Evolutionary conservation across 1,284 basidiomycete species (phyloP), one percentile per base, ranked within the genome.

Genomic region (Sparassis latifolia): DNA sequence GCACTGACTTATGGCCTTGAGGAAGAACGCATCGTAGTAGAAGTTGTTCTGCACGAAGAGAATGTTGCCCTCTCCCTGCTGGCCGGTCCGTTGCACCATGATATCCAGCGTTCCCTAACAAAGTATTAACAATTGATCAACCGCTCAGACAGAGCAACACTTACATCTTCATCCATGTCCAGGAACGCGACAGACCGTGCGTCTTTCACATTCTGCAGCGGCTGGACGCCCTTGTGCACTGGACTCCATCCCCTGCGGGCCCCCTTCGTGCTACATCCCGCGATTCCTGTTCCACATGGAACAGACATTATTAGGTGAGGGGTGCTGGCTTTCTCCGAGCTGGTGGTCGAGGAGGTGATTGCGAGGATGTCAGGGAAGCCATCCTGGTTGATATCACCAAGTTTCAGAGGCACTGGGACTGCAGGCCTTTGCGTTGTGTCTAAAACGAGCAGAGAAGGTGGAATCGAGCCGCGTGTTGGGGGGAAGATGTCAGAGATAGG

Each of bases 1-100:
- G 10, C 49, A 48, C 80, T 45, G 47, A 93, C 91, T 85, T 47
- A 96, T 89, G 1, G 94, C 91, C 66, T 98, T 98, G 52, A 99
- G 77, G 80, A 99, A 99, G 75, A 99, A 99, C 0, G 97, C 95
- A 61, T 99, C 97, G 64, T 95, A 94, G 65, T 97, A 99, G 63
- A 94, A 93, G 69, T 98, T 98, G 67, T 99, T 99, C 69, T 97
- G 93, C 40, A 99, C 75, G 60, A 99, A 97, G 1, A 84, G 69
- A 10, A 94, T 72, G 33, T 77, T 80, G 3, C 85, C 84, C 47
- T 72, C 67, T 2, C 77, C 76, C 51, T 84, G 81, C 9, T 74
- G 69, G 0, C 90, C 91, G 0, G 84, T 84, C 38, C 95, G 75
- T 63, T 97, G 94, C 0, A 99, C 77, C 66, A 97, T 73, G 39